Conservation (phyloP, 31 red algal genomes). For the Asparagopsis taxiformis region DNA sequence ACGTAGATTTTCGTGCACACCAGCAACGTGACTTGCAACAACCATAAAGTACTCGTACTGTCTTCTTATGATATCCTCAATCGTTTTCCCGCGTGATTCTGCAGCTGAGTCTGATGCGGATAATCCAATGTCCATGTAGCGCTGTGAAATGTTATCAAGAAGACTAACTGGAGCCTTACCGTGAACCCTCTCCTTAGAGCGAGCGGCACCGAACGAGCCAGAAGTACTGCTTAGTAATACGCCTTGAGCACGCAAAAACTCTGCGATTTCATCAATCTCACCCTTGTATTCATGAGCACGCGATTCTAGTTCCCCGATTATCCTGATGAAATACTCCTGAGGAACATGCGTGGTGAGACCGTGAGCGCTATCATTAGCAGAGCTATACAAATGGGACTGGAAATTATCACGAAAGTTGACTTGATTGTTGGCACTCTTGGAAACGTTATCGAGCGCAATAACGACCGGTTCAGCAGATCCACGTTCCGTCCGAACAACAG, state of each 20-base stretch:
- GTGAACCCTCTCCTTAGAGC: constrained; percentile 3
- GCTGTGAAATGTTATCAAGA: constrained; percentile 38
- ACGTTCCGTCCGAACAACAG: constrained; percentile 41
- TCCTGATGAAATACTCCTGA: constrained; percentile 52
- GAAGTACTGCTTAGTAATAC: constrained; percentile 24
- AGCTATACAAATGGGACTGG: background rate
- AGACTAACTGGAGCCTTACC: constrained; percentile 3
- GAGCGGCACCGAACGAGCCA: background rate
- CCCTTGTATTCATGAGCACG: constrained; percentile 61
- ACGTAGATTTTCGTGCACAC: constrained; percentile 52
- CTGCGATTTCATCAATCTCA: constrained; percentile 68
- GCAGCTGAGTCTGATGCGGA: background rate
- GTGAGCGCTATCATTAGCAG: background rate
- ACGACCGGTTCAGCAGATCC: constrained; percentile 50
- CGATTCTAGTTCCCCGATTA: constrained; percentile 50
- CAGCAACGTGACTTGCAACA: constrained; percentile 68
- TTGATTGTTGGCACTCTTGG: background rate
- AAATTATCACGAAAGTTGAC: background rate
- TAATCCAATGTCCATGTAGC: constrained; percentile 36
- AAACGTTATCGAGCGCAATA: constrained; percentile 43
- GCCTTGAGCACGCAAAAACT: constrained; percentile 58
- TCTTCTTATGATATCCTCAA: constrained; percentile 75
- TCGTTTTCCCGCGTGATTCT: constrained; percentile 49
- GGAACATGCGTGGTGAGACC: constrained; percentile 37
- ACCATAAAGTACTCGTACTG: constrained; percentile 91